Evolutionary conservation across 1,284 basidiomycete species (phyloP).

Genomic region (Tilletia setariae): DNA sequence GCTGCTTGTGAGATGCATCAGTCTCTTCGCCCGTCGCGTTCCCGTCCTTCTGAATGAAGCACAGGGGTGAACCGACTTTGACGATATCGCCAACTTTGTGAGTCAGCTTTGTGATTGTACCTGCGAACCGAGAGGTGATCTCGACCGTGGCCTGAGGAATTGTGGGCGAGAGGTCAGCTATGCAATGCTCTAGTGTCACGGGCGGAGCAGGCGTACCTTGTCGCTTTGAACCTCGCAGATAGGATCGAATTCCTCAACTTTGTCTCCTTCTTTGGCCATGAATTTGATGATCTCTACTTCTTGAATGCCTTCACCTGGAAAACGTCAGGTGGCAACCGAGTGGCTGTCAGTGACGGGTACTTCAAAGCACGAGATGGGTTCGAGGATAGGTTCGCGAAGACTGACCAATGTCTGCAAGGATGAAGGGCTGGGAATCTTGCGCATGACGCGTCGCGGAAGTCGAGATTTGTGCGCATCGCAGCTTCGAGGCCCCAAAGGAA

Average conservation of each 20-base stretch:
- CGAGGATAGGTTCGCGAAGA: not conserved
- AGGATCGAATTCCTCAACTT: slow-evolving; percentile 74
- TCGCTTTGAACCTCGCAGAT: slow-evolving; percentile 91
- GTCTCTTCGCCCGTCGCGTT: not conserved
- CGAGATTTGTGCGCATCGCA: not conserved
- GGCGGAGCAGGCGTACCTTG: slow-evolving; percentile 62
- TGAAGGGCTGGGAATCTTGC: not conserved
- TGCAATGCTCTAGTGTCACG: not conserved
- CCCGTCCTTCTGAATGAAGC: slow-evolving; percentile 75
- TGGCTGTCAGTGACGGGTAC: not conserved
- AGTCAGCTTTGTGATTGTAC: slow-evolving; percentile 69
- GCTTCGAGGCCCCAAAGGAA: not conserved
- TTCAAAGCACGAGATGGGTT: not conserved
- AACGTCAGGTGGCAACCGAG: not conserved
- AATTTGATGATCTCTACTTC: slow-evolving; percentile 54
- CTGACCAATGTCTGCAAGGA: slow-evolving; percentile 10
- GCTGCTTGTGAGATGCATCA: not conserved
- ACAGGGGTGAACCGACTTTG: slow-evolving; percentile 79
- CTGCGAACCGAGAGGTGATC: slow-evolving; percentile 83
- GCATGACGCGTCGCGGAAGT: not conserved
- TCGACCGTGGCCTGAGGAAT: slow-evolving; percentile 63
- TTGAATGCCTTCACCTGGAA: slow-evolving; percentile 75
- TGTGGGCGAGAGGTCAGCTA: not conserved
- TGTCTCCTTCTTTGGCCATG: slow-evolving; percentile 63
- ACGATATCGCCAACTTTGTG: slow-evolving; percentile 79